Evolutionary conservation across 1,284 basidiomycete species (phyloP).

Genomic region (Filobasidium uniguttulatum): DNA sequence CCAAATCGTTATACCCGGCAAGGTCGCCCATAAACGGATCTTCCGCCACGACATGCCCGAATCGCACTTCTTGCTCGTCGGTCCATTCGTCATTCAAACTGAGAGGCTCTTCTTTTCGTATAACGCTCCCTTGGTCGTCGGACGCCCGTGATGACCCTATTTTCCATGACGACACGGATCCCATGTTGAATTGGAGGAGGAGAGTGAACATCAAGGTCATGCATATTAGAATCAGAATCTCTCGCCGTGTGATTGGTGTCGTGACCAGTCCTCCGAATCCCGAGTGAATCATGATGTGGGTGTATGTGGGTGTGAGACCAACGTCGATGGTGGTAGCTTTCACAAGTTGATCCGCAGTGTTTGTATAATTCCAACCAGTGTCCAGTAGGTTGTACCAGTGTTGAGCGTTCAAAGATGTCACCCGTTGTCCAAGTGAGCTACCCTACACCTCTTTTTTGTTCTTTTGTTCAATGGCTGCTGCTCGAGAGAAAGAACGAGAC

Average conservation of each 20-base stretch:
- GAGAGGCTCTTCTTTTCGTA: conserved; percentile 1
- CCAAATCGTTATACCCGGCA: conserved; percentile 4
- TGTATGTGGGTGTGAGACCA: too few relatives aligned
- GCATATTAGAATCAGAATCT: conserved; percentile 29
- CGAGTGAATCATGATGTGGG: not conserved
- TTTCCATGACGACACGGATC: conserved; percentile 22
- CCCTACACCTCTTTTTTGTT: too few relatives aligned
- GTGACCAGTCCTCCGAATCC: not conserved
- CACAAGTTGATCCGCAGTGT: too few relatives aligned
- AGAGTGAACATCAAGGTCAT: conserved; percentile 28
- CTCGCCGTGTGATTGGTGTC: conserved; percentile 26
- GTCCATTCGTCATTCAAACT: conserved; percentile 4
- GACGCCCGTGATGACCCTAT: not conserved
- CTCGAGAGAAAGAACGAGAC: too few relatives aligned
- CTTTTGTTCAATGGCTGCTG: too few relatives aligned
- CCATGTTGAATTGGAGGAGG: conserved; percentile 31
- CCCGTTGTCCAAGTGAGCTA: too few relatives aligned
- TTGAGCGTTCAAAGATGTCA: too few relatives aligned
- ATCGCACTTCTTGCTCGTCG: conserved; percentile 6
- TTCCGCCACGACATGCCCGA: conserved; percentile 2
- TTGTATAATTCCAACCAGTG: too few relatives aligned
- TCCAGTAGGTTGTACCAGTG: too few relatives aligned
- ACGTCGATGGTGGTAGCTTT: too few relatives aligned
- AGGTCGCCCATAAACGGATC: conserved; percentile 4
- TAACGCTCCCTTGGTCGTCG: not conserved